Evolutionary conservation across 1,284 basidiomycete genomes (phyloP).

Genomic region (Blastosporella zonata): DNA sequence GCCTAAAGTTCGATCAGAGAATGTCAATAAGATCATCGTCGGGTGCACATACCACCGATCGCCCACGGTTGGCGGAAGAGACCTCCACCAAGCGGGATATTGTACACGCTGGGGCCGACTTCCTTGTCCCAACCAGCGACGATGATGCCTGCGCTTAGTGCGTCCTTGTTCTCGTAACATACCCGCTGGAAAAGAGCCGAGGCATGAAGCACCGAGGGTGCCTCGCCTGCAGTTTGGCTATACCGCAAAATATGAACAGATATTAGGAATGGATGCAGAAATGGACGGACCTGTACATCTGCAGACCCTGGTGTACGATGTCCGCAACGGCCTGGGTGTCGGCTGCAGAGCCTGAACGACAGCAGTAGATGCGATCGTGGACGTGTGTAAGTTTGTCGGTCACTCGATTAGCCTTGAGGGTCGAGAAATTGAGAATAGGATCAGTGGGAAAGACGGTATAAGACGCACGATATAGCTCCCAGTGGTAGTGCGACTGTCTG

Average conservation of each 20-base stretch:
- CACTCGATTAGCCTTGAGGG: slow-evolving; percentile 88
- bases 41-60: slow-evolving; percentile 69
- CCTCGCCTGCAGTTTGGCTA: slow-evolving; percentile 66
- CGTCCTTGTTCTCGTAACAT: slow-evolving; percentile 95
- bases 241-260: slow-evolving; percentile 6
- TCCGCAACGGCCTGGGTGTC: slow-evolving; percentile 98
- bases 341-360: slow-evolving; percentile 96
- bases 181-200: slow-evolving; percentile 86
- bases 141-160: slow-evolving; percentile 91
- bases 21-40: background rate
- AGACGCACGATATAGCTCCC: slow-evolving; percentile 89
- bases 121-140: slow-evolving; percentile 98
- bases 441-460: background rate
- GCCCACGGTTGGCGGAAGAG: slow-evolving; percentile 96
- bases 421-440: slow-evolving; percentile 3
- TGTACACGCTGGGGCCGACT: slow-evolving; percentile 92
- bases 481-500: slow-evolving; percentile 95
- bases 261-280: background rate
- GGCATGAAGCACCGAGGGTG: slow-evolving; percentile 81
- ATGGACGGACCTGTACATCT: slow-evolving; percentile 67
- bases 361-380: slow-evolving; percentile 98
- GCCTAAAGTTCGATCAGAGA: slow-evolving; percentile 43
- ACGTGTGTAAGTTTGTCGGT: slow-evolving; percentile 98
- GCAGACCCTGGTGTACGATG: slow-evolving; percentile 84
- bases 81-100: slow-evolving; percentile 92